Conservation (phyloP, 2,329 filamentous ascomycete species). For the Pseudogymnoascus sp. region DNA sequence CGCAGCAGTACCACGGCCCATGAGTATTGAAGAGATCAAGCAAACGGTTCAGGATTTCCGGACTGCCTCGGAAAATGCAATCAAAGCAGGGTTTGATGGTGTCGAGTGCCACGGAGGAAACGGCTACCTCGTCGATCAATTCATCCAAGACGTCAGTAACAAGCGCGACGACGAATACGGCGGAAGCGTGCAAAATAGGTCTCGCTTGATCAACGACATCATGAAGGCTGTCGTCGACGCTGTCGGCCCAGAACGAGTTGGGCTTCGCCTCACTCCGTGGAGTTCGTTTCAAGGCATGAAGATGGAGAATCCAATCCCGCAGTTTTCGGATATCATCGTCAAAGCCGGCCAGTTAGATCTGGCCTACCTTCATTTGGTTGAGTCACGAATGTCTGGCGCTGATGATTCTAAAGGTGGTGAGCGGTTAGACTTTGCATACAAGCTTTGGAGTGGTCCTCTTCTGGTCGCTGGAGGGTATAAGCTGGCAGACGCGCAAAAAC, state of each 20-base stretch:
- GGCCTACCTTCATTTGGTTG: conserved; percentile 46
- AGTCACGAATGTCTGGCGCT: conserved; percentile 38
- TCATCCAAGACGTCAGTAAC: conserved; percentile 46
- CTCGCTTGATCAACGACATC: conserved; percentile 44
- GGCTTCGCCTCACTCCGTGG: conserved; percentile 53
- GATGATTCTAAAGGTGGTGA: conserved; percentile 21
- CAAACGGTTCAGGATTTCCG: conserved; percentile 34
- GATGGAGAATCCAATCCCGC: conserved; percentile 24
- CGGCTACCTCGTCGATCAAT: conserved; percentile 48
- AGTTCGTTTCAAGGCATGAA: conserved; percentile 48
- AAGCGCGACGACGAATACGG: conserved; percentile 44
- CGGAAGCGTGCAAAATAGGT: conserved; percentile 40
- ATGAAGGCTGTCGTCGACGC: conserved; percentile 40
- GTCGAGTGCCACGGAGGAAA: conserved; percentile 37
- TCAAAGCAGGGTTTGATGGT: conserved; percentile 47
- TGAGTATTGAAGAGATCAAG: conserved; percentile 32
- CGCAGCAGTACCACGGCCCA: conserved; percentile 17
- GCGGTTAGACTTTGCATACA: conserved; percentile 29
- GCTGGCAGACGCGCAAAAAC: conserved; percentile 30
- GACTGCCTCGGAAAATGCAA: conserved; percentile 34
- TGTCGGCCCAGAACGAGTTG: conserved; percentile 44
- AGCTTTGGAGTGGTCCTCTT: conserved; percentile 39
- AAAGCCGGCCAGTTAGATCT: conserved; percentile 37
- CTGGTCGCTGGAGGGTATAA: conserved; percentile 41
- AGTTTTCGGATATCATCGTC: conserved; percentile 31